A percentile compares a stretch with the other conserved stretches of the same genome.
phyloP scores from a whole-genome alignment of 2,329 filamentous ascomycete species.

The Fonsecaea pedrosoi region DNA sequence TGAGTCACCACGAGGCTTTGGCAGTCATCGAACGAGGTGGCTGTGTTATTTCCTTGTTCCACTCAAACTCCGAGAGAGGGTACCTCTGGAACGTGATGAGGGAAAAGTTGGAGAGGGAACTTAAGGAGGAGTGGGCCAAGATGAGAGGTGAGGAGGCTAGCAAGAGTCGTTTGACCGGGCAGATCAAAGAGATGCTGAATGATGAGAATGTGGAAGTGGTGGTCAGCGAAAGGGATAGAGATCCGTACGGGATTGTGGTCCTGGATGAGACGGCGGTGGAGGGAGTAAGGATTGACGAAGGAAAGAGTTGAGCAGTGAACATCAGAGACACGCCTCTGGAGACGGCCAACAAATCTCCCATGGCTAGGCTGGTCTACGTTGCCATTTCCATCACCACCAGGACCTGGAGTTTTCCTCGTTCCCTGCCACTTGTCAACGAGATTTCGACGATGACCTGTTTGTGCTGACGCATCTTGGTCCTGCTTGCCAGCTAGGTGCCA shows the following conservation, averaged over 20 bases:
- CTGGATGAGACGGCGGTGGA: constrained; percentile 37
- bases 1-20: constrained; percentile 91
- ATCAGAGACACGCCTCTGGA: background rate
- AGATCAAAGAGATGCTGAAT: constrained; percentile 56
- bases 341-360: background rate
- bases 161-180: constrained; percentile 43
- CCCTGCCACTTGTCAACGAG: background rate
- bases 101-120: constrained; percentile 65
- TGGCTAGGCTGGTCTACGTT: background rate
- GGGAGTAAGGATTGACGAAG: constrained; percentile 23
- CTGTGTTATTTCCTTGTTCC: constrained; percentile 83
- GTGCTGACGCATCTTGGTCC: background rate
- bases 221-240: constrained; percentile 79
- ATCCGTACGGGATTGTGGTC: constrained; percentile 82
- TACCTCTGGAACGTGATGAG: constrained; percentile 77
- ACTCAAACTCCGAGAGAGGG: constrained; percentile 89
- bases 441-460: background rate
- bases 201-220: constrained; percentile 68
- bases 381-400: background rate
- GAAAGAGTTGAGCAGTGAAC: constrained; percentile 35
- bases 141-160: constrained; percentile 52
- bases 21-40: constrained; percentile 83
- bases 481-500: background rate
- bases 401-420: background rate
- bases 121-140: constrained; percentile 64